phyloP scores from a whole-genome alignment of 2,329 filamentous ascomycete genomes.

The Pseudogymnoascus sp. region DNA sequence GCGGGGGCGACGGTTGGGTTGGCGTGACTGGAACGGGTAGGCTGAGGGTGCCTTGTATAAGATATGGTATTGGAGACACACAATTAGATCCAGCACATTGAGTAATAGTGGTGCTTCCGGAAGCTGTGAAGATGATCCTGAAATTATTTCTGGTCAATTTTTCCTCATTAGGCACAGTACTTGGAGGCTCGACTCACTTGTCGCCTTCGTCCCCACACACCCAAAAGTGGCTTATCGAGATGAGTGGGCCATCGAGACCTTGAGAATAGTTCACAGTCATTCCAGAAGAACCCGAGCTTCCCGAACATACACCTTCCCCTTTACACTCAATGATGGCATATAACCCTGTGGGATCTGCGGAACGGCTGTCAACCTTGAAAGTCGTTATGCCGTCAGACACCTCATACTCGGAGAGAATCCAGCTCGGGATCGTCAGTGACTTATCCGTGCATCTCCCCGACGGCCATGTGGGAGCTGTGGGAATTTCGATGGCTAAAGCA shows the following conservation, averaged over 20 bases:
- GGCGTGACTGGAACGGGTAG: neutral
- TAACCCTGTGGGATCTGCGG: neutral
- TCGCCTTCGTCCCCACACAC: neutral
- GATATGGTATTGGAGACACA: neutral
- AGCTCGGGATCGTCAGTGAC: neutral
- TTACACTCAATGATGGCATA: neutral
- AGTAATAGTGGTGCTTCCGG: neutral
- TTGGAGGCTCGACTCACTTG: neutral
- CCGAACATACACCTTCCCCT: neutral
- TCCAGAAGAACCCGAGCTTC: neutral
- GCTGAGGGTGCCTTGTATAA: neutral
- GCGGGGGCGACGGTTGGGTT: neutral
- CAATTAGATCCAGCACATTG: neutral
- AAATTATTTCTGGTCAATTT: neutral
- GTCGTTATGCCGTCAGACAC: neutral
- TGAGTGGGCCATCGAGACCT: neutral
- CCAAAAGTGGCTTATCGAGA: neutral
- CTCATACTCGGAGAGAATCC: neutral
- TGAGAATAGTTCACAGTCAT: neutral
- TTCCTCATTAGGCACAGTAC: neutral
- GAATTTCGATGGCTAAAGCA: neutral
- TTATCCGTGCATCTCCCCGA: slow-evolving; percentile 2
- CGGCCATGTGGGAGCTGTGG: neutral
- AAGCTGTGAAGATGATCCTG: neutral
- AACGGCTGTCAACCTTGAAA: neutral